Evolutionary conservation across 768 basidiomycete species (phyloP).

Genomic region (Boletus speciosus): DNA sequence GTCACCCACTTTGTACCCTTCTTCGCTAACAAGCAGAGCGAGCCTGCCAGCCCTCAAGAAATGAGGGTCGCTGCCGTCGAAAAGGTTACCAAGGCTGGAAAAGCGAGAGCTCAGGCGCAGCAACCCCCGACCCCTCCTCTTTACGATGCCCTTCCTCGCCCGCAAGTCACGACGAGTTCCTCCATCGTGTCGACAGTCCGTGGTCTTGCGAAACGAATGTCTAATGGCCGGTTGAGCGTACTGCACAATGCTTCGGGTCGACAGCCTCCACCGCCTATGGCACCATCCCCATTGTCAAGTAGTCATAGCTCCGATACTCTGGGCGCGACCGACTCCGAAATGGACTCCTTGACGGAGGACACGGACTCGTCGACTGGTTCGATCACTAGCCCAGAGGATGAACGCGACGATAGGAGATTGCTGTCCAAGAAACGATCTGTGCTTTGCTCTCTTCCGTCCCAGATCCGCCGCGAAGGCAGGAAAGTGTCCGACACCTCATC

Average conservation of each 20-base stretch:
- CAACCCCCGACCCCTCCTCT: conserved; percentile 42
- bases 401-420: conserved; percentile 29
- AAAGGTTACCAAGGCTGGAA: conserved; percentile 51
- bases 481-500: conserved; percentile 36
- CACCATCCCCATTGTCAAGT: conserved; percentile 33
- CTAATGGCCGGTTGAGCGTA: conserved; percentile 36
- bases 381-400: conserved; percentile 47
- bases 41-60: conserved; percentile 33
- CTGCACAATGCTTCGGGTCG: conserved; percentile 17
- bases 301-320: conserved; percentile 44
- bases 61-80: conserved; percentile 52
- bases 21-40: conserved; percentile 35
- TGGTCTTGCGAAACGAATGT: conserved; percentile 57
- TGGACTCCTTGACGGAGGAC: conserved; percentile 63
- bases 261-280: conserved; percentile 15
- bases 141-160: conserved; percentile 31
- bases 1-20: conserved; percentile 69
- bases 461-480: conserved; percentile 40
- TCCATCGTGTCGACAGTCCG: conserved; percentile 54
- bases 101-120: conserved; percentile 48
- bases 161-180: conserved; percentile 26
- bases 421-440: conserved; percentile 39
- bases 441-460: conserved; percentile 45
- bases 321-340: conserved; percentile 52
- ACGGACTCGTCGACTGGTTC: conserved; percentile 55